Evolutionary conservation across 176 grass and related monocot species (phyloP).

Genomic region (Avena sativa): DNA sequence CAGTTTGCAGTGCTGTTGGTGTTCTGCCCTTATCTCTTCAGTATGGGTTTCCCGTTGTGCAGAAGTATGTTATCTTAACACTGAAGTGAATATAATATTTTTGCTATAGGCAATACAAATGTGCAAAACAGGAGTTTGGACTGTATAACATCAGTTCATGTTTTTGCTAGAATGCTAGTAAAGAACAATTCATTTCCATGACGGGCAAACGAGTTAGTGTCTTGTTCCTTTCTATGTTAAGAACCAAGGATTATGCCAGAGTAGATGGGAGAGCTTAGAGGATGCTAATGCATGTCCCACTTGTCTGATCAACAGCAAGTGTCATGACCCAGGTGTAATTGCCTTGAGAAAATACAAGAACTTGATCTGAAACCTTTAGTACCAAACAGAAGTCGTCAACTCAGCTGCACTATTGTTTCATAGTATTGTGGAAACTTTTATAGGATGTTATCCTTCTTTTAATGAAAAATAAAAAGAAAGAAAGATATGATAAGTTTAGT

Average conservation of each 20-base stretch:
- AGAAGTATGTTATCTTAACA: constrained; percentile 75
- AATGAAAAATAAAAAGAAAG: not conserved
- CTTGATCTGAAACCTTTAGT: not conserved
- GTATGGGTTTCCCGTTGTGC: constrained; percentile 90
- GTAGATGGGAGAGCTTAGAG: not conserved
- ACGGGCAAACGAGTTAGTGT: not conserved
- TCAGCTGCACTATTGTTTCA: not conserved
- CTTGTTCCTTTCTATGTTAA: not conserved
- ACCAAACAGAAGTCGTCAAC: not conserved
- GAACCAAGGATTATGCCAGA: not conserved
- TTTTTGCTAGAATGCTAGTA: not conserved
- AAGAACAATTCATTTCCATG: not conserved
- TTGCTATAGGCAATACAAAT: constrained; percentile 7
- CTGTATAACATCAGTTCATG: not conserved
- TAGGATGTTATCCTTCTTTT: constrained; percentile 29
- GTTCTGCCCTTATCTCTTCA: constrained; percentile 95
- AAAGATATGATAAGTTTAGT: constrained; percentile 11
- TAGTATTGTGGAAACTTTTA: not conserved
- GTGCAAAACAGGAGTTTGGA: not conserved
- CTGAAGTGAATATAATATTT: constrained; percentile 9
- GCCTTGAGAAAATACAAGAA: not conserved
- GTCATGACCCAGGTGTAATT: not conserved
- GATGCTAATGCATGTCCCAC: not conserved
- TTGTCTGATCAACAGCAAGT: constrained; percentile 10
- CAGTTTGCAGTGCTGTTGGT: constrained; percentile 99